Conservation (phyloP, 768 basidiomycete species). For the Suillus alpinus region DNA sequence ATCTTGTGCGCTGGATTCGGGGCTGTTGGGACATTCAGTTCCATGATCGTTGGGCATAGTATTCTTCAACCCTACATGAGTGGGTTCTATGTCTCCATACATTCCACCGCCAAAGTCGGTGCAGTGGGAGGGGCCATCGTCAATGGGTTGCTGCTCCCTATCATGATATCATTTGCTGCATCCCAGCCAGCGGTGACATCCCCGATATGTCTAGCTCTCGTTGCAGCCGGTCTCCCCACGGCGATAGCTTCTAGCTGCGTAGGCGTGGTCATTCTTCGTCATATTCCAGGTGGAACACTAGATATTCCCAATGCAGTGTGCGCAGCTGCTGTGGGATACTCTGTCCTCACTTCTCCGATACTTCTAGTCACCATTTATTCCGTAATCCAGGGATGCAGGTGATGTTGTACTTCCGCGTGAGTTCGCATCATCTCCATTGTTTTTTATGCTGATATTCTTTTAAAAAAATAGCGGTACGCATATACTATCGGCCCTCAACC, state of each 20-base stretch:
- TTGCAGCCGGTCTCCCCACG: background rate
- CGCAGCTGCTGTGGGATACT: conserved; percentile 6
- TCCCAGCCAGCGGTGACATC: background rate
- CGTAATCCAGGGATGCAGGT: background rate
- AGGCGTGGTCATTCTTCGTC: conserved; percentile 4
- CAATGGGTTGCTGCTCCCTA: background rate
- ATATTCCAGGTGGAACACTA: background rate
- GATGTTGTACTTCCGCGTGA: background rate
- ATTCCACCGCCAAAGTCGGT: conserved; percentile 1
- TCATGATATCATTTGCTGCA: background rate
- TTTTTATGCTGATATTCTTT: background rate
- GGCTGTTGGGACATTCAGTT: background rate
- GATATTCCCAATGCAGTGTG: conserved; percentile 2
- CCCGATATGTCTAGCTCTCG: background rate
- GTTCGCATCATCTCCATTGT: background rate
- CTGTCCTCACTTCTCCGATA: background rate
- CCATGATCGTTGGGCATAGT: conserved; percentile 1
- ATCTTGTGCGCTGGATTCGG: conserved; percentile 1
- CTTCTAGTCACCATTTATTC: background rate
- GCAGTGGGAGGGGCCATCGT: conserved; percentile 1
- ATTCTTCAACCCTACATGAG: conserved; percentile 1
- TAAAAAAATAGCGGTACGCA: background rate
- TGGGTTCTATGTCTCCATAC: background rate
- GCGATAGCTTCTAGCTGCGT: background rate
- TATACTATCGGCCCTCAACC: background rate